These are phyloP conservation scores for Polymyxa betae DNA, from an alignment of 208 protist species.

Conservation along the genomic window DNA sequence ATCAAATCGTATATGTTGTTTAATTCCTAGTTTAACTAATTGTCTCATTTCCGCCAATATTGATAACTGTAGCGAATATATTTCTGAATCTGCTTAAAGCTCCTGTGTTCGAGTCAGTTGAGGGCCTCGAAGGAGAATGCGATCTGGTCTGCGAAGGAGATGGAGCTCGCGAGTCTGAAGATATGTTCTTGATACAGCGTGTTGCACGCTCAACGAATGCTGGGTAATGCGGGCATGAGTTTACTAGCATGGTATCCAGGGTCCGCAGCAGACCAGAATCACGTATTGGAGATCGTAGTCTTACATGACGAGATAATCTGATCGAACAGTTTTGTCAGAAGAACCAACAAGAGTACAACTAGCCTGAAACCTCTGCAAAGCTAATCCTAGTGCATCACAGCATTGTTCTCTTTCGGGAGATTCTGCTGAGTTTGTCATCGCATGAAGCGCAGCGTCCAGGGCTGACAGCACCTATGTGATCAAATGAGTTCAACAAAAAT, in stretches of 20 bases:
- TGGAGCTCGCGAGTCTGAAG: no score
- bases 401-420: neutral
- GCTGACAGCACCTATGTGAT: neutral
- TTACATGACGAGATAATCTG: neutral
- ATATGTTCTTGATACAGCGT: conserved; percentile 28
- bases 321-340: neutral
- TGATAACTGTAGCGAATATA: conserved; percentile 37
- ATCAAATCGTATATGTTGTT: no score
- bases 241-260: neutral
- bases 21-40: no score
- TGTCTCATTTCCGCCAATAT: no score
- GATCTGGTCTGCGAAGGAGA: neutral
- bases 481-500: neutral
- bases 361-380: neutral
- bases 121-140: neutral
- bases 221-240: neutral
- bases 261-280: neutral
- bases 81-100: conserved; percentile 10
- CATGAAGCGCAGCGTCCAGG: neutral
- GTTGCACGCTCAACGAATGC: neutral
- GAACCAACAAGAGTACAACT: neutral
- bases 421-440: neutral
- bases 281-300: neutral
- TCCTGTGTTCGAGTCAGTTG: neutral
- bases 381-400: neutral